Conservation (phyloP, 257 asterid species). For the Striga asiatica region DNA sequence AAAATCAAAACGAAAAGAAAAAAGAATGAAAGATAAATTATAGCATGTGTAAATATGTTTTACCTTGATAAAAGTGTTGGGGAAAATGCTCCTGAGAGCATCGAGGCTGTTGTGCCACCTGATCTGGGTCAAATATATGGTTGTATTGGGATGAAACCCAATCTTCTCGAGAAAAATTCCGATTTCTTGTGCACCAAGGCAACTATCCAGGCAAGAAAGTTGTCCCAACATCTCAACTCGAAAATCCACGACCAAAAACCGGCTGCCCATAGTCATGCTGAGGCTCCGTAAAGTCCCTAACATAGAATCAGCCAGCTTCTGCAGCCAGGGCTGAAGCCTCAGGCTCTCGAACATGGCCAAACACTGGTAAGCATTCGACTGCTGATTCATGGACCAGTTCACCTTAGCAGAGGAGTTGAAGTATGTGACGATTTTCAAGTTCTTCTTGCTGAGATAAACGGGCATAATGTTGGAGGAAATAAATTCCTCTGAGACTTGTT, state of each 20-base stretch:
- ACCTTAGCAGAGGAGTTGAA: conserved; percentile 13
- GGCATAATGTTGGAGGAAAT: conserved; percentile 30
- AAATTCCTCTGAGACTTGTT: conserved; percentile 22
- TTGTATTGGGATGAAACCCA: conserved; percentile 30
- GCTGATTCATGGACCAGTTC: conserved; percentile 1
- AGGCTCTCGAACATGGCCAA: conserved; percentile 33
- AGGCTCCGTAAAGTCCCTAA: conserved; percentile 33
- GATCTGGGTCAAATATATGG: conserved; percentile 42
- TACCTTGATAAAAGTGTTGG: conserved; percentile 54
- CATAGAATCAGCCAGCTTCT: conserved; percentile 32
- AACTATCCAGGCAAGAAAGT: too few relatives aligned
- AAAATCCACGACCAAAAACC: conserved; percentile 40
- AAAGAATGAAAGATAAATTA: not conserved
- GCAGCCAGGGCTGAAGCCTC: conserved; percentile 25
- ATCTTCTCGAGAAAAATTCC: conserved; percentile 30
- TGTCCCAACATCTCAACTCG: too few relatives aligned
- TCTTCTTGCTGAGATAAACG: conserved; percentile 18
- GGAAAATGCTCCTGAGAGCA: conserved; percentile 35
- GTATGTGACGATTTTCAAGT: conserved; percentile 24
- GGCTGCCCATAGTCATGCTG: conserved; percentile 30
- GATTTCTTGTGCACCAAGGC: conserved; percentile 26
- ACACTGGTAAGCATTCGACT: conserved; percentile 19
- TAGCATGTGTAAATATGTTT: not conserved
- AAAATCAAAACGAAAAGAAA: not conserved
- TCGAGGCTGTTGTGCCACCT: conserved; percentile 37